phyloP scores from a whole-genome alignment of 2,329 filamentous ascomycete species.

The Pyricularia pennisetigena region DNA sequence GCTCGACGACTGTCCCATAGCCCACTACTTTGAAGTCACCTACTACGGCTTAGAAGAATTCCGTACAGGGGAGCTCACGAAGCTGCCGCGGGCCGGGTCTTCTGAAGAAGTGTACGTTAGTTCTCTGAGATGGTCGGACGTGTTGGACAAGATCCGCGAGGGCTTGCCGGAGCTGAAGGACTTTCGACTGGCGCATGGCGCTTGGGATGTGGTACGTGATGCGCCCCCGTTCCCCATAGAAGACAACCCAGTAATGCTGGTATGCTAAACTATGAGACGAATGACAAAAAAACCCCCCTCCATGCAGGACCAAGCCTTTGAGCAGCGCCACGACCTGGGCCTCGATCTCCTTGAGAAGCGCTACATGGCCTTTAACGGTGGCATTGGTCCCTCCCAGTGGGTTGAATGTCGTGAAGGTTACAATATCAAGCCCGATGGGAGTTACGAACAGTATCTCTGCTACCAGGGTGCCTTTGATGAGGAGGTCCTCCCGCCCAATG shows the following conservation, averaged over 20 bases:
- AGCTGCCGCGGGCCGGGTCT: background rate
- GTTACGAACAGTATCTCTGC: background rate
- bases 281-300: background rate
- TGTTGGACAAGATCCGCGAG: background rate
- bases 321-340: background rate
- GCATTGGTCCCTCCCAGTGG: background rate
- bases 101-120: background rate
- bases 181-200: background rate
- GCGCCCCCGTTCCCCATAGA: background rate
- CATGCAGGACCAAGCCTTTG: background rate
- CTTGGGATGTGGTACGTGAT: background rate
- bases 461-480: background rate
- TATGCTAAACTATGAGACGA: background rate
- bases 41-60: background rate
- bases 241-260: background rate
- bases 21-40: background rate
- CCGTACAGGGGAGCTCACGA: background rate
- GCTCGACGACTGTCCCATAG: background rate
- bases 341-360: background rate
- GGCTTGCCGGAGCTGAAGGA: background rate
- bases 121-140: background rate
- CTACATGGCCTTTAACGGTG: background rate
- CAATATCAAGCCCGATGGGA: background rate
- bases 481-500: background rate
- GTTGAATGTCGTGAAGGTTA: background rate